phyloP scores from a whole-genome alignment of 75 land plant species.

The Chamaecyparis obtusa region DNA sequence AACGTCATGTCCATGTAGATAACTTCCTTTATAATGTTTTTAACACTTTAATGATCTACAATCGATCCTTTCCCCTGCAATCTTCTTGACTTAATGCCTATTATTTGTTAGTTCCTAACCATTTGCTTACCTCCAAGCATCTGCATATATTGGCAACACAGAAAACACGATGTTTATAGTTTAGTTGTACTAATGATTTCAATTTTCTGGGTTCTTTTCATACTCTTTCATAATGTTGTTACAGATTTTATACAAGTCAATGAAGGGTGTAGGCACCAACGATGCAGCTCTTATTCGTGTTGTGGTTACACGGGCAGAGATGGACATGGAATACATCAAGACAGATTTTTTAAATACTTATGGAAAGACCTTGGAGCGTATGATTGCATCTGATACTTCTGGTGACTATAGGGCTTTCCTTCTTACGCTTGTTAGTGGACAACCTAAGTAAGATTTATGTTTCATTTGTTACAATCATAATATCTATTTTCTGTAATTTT shows the following conservation, averaged over 20 bases:
- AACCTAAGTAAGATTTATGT: background rate
- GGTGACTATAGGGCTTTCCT: constrained; percentile 70
- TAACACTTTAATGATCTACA: no score
- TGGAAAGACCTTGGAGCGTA: constrained; percentile 41
- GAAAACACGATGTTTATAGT: background rate
- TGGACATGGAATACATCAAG: constrained; percentile 81
- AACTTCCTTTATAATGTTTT: no score
- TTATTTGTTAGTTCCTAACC: no score
- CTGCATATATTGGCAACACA: no score
- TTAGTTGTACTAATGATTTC: background rate
- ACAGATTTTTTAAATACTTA: constrained; percentile 59
- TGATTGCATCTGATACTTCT: constrained; percentile 66
- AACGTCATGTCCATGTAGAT: no score
- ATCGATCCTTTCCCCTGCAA: no score
- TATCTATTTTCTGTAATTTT: background rate
- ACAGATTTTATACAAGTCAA: constrained; percentile 62
- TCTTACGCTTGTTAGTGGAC: constrained; percentile 50
- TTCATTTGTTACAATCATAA: background rate
- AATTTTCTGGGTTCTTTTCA: background rate
- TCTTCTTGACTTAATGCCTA: no score
- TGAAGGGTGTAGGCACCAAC: constrained; percentile 74
- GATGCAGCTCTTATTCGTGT: constrained; percentile 59
- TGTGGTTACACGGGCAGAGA: constrained; percentile 65
- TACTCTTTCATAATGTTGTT: background rate
- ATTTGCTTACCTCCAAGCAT: no score